Evolutionary conservation across 306 rosid genomes (phyloP).

Genomic region (Betula pendula): DNA sequence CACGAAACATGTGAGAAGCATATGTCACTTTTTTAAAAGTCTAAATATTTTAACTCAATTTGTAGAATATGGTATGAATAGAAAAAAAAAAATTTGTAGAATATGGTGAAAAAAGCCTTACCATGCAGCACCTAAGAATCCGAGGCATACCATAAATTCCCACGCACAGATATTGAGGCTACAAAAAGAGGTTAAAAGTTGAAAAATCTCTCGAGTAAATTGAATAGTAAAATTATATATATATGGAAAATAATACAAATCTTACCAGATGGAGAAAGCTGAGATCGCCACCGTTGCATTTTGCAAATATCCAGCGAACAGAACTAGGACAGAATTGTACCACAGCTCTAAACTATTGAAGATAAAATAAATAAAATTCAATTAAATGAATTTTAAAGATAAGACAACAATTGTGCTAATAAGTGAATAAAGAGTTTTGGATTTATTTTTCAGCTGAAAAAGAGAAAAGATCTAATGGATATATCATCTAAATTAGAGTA

Average conservation of each 20-base stretch:
- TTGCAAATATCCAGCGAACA: slow-evolving; percentile 46
- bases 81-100: too few species aligned
- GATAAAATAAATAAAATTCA: neutral
- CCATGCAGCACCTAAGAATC: slow-evolving; percentile 57
- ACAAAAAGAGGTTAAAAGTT: neutral
- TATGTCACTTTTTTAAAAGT: too few species aligned
- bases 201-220: slow-evolving; percentile 6
- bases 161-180: slow-evolving; percentile 63
- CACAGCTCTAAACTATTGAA: slow-evolving; percentile 52
- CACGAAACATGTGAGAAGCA: too few species aligned
- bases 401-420: neutral
- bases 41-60: too few species aligned
- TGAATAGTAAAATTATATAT: neutral
- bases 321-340: slow-evolving; percentile 53
- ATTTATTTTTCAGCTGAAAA: neutral
- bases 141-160: slow-evolving; percentile 61
- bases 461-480: neutral
- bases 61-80: too few species aligned
- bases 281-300: slow-evolving; percentile 53
- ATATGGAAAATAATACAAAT: neutral
- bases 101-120: slow-evolving; percentile 1
- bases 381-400: neutral
- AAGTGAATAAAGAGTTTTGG: neutral
- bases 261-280: slow-evolving; percentile 60
- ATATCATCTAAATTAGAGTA: neutral